These are phyloP conservation scores for Podospora bellae-mahoneyi DNA, from an alignment of 495 filamentous ascomycete species.

Conservation along the genomic window DNA sequence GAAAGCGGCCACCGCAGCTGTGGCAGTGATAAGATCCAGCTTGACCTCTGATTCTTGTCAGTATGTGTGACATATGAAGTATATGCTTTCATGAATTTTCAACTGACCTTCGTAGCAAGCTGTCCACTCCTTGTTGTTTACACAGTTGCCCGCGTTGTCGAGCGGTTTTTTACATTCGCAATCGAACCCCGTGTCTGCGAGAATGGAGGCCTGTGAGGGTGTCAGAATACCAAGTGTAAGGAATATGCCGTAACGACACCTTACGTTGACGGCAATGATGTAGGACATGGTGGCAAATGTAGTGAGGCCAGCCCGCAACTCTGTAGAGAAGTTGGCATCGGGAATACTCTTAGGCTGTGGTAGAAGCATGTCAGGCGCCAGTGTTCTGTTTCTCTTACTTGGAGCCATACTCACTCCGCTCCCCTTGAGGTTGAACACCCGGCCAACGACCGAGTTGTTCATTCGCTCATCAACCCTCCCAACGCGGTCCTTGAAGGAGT, in stretches of 20 bases:
- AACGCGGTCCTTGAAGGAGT: neutral
- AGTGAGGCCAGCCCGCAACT: conserved; percentile 75
- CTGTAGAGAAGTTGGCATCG: conserved; percentile 65
- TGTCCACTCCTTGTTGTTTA: conserved; percentile 56
- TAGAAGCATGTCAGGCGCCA: conserved; percentile 2
- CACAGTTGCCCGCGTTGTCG: conserved; percentile 22
- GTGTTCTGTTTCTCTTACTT: neutral
- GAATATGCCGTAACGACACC: conserved; percentile 9
- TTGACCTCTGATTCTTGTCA: conserved; percentile 51
- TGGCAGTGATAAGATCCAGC: conserved; percentile 74
- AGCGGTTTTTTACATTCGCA: conserved; percentile 57
- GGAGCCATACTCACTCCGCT: conserved; percentile 53
- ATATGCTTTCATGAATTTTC: neutral
- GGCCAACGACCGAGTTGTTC: conserved; percentile 54
- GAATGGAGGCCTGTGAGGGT: conserved; percentile 44
- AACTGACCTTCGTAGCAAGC: conserved; percentile 30
- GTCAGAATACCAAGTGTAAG: conserved; percentile 4
- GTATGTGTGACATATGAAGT: neutral
- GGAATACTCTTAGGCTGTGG: conserved; percentile 55
- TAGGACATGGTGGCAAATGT: conserved; percentile 88
- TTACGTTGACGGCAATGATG: conserved; percentile 61
- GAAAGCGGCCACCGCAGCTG: conserved; percentile 64
- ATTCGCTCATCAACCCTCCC: conserved; percentile 35
- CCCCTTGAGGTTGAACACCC: conserved; percentile 67
- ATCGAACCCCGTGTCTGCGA: conserved; percentile 62